Evolutionary conservation across 2,329 filamentous ascomycete genomes (phyloP).

Genomic region (Colletotrichum sublineola): DNA sequence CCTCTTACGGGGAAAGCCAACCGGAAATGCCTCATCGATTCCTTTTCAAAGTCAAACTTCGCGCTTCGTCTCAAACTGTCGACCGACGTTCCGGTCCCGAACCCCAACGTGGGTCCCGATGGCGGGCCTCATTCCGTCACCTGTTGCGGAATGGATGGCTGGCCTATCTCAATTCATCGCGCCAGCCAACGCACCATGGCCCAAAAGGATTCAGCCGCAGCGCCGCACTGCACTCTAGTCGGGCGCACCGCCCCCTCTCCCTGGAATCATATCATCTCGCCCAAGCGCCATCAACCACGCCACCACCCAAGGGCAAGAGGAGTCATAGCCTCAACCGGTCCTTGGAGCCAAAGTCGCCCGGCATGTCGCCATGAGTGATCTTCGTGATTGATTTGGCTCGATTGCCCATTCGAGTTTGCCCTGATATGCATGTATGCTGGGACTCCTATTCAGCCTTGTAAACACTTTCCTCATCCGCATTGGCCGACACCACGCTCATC

Average conservation of each 20-base stretch:
- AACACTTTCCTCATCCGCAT: neutral
- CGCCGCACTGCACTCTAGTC: slow-evolving; percentile 18
- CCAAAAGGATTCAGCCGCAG: neutral
- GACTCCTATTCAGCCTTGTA: neutral
- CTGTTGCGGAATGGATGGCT: slow-evolving; percentile 7
- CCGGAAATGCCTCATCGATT: neutral
- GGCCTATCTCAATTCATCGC: neutral
- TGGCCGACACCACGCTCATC: neutral
- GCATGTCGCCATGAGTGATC: neutral
- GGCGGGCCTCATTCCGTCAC: slow-evolving; percentile 21
- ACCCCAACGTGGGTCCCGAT: neutral
- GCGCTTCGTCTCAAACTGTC: neutral
- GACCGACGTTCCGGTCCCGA: neutral
- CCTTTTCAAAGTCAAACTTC: neutral
- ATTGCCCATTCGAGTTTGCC: neutral
- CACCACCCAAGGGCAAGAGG: neutral
- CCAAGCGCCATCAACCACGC: slow-evolving; percentile 6
- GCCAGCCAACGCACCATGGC: neutral
- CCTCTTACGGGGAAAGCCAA: neutral
- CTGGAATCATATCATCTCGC: neutral
- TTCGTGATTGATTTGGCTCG: neutral
- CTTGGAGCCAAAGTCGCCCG: too few relatives aligned
- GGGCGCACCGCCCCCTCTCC: slow-evolving; percentile 1
- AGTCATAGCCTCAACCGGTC: slow-evolving; percentile 13
- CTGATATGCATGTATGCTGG: neutral